A percentile compares a stretch with the other conserved stretches of the same genome.
These are phyloP conservation scores for Linnemannia exigua DNA, from an alignment of 192 early-diverging fungal genomes.

Conservation along the genomic window DNA sequence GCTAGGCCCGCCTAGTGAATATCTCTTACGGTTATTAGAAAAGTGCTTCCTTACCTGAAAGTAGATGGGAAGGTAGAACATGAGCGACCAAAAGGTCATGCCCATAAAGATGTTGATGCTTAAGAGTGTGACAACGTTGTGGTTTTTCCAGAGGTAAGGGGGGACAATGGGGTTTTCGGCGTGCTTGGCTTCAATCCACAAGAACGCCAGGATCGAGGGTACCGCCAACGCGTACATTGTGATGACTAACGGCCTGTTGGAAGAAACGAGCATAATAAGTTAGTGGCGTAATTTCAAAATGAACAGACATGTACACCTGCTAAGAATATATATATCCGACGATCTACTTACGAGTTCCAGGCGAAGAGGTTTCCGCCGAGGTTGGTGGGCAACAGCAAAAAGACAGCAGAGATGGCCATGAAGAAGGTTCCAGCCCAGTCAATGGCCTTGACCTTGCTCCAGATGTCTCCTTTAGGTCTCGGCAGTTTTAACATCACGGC, in stretches of 20 bases:
- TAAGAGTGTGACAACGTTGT: conserved; percentile 73
- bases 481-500: conserved; percentile 74
- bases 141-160: conserved; percentile 72
- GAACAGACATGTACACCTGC: too few relatives aligned
- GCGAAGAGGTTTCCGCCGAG: conserved; percentile 78
- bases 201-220: conserved; percentile 62
- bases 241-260: conserved; percentile 64
- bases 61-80: conserved; percentile 87
- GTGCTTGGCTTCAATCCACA: conserved; percentile 73
- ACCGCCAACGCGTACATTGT: conserved; percentile 63
- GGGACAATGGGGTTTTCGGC: conserved; percentile 85
- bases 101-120: conserved; percentile 73
- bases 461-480: conserved; percentile 62
- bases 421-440: conserved; percentile 75
- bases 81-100: conserved; percentile 69
- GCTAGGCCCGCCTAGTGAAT: conserved; percentile 71
- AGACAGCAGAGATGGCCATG: conserved; percentile 61
- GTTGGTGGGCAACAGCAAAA: conserved; percentile 77
- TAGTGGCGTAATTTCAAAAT: conserved; percentile 20
- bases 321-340: too few relatives aligned
- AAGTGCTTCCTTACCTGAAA: conserved; percentile 71
- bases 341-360: conserved; percentile 75
- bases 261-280: neutral
- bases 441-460: conserved; percentile 75
- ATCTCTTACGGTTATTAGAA: conserved; percentile 19